Evolutionary conservation across 169 alveolate genomes (phyloP).

Genomic region (Plasmodium reichenowi): DNA sequence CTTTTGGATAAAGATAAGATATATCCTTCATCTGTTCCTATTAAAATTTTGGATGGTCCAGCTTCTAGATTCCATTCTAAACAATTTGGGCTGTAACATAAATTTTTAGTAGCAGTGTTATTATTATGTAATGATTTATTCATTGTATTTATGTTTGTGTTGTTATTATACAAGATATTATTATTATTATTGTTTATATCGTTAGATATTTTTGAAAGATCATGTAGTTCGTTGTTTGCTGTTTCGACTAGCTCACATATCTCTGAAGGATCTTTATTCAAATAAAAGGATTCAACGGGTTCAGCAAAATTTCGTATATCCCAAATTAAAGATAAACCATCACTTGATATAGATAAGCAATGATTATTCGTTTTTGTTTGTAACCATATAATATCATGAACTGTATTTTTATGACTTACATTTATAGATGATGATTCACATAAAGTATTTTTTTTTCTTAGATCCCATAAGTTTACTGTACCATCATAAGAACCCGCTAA

Average conservation of each 20-base stretch:
- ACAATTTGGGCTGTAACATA: conserved; percentile 59
- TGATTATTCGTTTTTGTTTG: conserved; percentile 72
- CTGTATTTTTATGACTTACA: conserved; percentile 59
- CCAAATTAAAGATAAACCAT: conserved; percentile 68
- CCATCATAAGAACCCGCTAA: conserved; percentile 75
- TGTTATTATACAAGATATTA: background rate
- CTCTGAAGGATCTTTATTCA: conserved; percentile 38
- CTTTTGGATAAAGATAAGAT: conserved; percentile 65
- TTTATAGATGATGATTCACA: conserved; percentile 62
- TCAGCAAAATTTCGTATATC: conserved; percentile 63
- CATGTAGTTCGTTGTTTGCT: conserved; percentile 3
- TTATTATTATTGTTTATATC: background rate
- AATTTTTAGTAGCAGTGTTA: background rate
- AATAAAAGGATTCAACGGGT: conserved; percentile 39
- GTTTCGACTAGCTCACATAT: conserved; percentile 35
- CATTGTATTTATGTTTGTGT: background rate
- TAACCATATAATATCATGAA: conserved; percentile 62
- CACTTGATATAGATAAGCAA: conserved; percentile 53
- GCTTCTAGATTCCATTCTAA: conserved; percentile 73
- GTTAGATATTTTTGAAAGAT: background rate
- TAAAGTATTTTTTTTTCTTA: conserved; percentile 60
- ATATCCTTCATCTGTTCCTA: conserved; percentile 75
- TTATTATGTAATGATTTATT: background rate
- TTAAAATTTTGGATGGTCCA: conserved; percentile 70
- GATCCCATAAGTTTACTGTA: conserved; percentile 55